Base-by-base conservation (phyloP, 169 alveolate genomes). In the Eimeria acervulina region DNA sequence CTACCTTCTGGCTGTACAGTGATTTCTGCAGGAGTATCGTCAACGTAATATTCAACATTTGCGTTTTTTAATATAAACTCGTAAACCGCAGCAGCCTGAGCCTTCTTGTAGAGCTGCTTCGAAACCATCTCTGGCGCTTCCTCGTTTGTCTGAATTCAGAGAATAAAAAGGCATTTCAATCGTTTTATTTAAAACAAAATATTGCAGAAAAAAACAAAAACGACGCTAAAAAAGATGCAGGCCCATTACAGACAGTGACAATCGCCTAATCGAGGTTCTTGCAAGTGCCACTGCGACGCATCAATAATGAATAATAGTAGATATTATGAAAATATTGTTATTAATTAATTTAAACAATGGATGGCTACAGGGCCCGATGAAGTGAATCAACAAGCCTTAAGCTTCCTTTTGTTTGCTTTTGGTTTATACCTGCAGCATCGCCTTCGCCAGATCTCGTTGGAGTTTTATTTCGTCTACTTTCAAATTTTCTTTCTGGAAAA, bases 1-100 rank as follows among this genome's bases (percentile, higher is more conserved):
- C n/a, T n/a, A 78, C 89, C 89, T 13, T 78, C 89, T 13, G 89
- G 36, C 63, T 78, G 89, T n/a, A 78, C 89, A 21, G 89, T 78
- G 5, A 78, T n/a, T 42, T 78, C 66, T 2, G 89, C 89, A 10
- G 89, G 89, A 7, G 89, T 78, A 8, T 78, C 66, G 44, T 78
- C 61, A 33, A 78, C 33, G 3, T 78, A 78, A 42, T 40, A 78
- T 31, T 78, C 89, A 6, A 78, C 63, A 19, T 78, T 36, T 26
- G 89, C 89, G 23, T 78, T 17, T 31, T 78, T 40, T 17, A 78
- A 26, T 19, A 78, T 78, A 63, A 78, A 78, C 36, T 78, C 61
- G 63, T 78, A 78, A 0, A 42, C 89, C 13, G 40, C 63, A 21
- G 66, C 12, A 51, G 89, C 89, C 63, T 78, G 89, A 5, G 89